Evolutionary conservation across 164 flowering plant species (phyloP).

Genomic region (Pachysandra terminalis): DNA sequence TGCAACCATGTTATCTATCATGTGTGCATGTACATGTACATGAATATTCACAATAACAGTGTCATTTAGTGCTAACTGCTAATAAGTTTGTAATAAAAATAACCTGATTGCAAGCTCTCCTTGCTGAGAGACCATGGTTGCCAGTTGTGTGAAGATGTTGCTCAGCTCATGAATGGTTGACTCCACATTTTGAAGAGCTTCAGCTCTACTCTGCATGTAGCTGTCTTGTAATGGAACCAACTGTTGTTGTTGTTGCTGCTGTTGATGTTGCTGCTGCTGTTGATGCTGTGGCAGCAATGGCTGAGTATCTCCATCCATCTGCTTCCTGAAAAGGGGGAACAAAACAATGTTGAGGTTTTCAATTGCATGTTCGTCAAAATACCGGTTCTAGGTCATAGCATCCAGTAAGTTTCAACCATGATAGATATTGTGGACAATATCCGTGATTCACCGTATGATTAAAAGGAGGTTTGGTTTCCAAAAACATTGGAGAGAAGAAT

Average conservation of each 20-base stretch:
- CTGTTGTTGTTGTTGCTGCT: constrained; percentile 69
- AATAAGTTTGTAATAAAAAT: background rate
- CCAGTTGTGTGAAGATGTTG: constrained; percentile 86
- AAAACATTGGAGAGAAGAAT: too few relatives aligned
- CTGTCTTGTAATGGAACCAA: constrained; percentile 86
- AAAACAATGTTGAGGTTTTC: too few relatives aligned
- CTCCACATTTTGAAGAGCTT: constrained; percentile 97
- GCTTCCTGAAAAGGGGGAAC: constrained; percentile 45
- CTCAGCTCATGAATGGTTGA: constrained; percentile 92
- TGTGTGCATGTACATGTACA: background rate
- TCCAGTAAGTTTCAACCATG: background rate
- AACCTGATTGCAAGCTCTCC: constrained; percentile 98
- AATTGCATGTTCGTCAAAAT: too few relatives aligned
- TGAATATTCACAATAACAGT: background rate
- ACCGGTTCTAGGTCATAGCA: too few relatives aligned
- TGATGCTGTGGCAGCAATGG: too few relatives aligned
- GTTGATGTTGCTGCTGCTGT: constrained; percentile 58
- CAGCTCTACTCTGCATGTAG: constrained; percentile 98
- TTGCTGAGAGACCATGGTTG: constrained; percentile 97
- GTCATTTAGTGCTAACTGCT: background rate
- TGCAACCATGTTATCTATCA: too few relatives aligned
- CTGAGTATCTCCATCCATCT: constrained; percentile 60
- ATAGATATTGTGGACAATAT: background rate
- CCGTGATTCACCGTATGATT: too few relatives aligned
- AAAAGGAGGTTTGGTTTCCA: too few relatives aligned